Evolutionary conservation across 495 filamentous ascomycete species (phyloP), one percentile per base, ranked within the genome.

Genomic region (Penicillium roqueforti): DNA sequence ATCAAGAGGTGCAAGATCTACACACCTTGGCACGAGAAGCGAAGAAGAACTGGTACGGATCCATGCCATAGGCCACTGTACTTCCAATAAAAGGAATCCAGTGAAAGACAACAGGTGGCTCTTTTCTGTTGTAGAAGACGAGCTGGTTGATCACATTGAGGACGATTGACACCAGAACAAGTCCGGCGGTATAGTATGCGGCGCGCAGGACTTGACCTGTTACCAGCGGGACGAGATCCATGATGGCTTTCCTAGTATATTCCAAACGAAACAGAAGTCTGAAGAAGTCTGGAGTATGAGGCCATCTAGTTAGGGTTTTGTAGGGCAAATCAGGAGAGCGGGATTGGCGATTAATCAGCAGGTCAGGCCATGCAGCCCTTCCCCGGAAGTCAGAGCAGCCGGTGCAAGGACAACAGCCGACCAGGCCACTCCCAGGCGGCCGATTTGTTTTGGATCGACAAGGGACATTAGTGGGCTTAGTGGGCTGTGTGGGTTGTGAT

Each of bases 21-120:
- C 67, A 47, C 71, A 91, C 88, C 83, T 91, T 89, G 42, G 77
- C 62, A 58, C 79, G 81, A 72, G 81, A 86, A 28, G 81, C 74
- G 51, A 80, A 79, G 71, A 91, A 91, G 73, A 92, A 93, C 19
- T 72, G 77, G 58, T 87, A 89, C 8, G 89, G 89, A 62, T 93
- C 87, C 72, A 89, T 92, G 55, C 89, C 89, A 70, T 93, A 93
- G 16, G 74, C 79, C 42, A 93, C 72, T 43, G 89, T 91, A 66
- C 81, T 92, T 19, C 89, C 89, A 60, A 93, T 69, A 38, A 92
- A 65, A 4, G 89, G 89, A 59, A 93, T 81, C 83, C 83, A 91
- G 71, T 92, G 87, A 62, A 92, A 93, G 38, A 93, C 87, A 11
- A 92, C 55, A 5, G 89, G 89, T 11, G 89, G 89, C 62, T 90